Base-by-base conservation (phyloP, 768 basidiomycete genomes). In the Melanogaster broomeanus region DNA sequence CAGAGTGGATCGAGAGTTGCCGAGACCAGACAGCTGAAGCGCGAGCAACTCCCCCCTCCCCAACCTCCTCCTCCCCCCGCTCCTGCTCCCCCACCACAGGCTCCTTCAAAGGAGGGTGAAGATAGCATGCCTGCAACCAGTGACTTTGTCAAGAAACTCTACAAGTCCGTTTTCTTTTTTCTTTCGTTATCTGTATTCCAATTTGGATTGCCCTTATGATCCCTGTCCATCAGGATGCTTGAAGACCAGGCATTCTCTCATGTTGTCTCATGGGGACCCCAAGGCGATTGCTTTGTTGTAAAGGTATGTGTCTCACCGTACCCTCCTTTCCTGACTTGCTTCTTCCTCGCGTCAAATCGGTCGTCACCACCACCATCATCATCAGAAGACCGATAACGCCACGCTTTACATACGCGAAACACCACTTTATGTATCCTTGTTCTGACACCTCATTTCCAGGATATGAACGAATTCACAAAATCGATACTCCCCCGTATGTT, bases 401-500 rank as follows among this genome's bases (percentile, higher is more conserved):
- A 48, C 42, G n/a, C n/a, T 31, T 31, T 34, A 16, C 31, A 34
- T 41, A 21, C 38, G 24, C 16, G 15, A 30, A 33, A 15, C 10
- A 24, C 34, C 21, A 48, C 21, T 8, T 27, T 45, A 24, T n/a
- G n/a, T n/a, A n/a, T n/a, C n/a, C n/a, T n/a, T n/a, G n/a, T n/a
- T 45, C 51, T 65, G 13, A 46, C 9, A 44, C 51, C 51, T 39
- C 61, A 25, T 52, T 56, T 42, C 35, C 58, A 78, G 81, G 93
- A 95, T 76, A 95, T 95, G 90, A 95, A 92, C 72, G 92, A 93
- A 61, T 96, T 96, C 72, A 94, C 93, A 33, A 93, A 92, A 70
- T 83, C 79, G 24, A 88, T 95, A 66, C 80, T 96, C 8, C 93
- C 93, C 7, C 86, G 88, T 33, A 85, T 93, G 78, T 96, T 96